Evolutionary conservation across 352 stramenopile species (phyloP), one percentile per base, ranked within the genome.

Genomic region (Globisporangium polare): DNA sequence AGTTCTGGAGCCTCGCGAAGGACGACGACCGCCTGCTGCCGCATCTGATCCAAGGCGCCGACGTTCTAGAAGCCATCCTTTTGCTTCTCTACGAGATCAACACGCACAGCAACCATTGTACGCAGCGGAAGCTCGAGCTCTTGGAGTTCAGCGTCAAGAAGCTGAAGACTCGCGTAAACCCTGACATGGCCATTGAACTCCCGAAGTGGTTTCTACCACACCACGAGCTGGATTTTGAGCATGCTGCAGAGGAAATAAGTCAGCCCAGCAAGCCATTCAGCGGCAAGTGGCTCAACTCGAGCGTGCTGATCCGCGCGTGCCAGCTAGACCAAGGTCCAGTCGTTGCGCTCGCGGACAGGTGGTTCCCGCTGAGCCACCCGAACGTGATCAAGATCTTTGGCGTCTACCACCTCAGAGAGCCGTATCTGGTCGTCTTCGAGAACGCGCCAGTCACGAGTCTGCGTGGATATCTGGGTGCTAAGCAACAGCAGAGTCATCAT

Each of bases 331-430:
- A 54, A 47, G 50, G 22, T 0, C 3, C 53, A 4, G 65, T 70
- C 53, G 55, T 65, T 47, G 49, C 63, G 1, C 49, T 69, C 43
- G 63, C 60, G 7, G 49, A 66, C 17, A 60, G 68, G 2, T 78
- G 71, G 68, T 73, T 62, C 53, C 51, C 39, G 1, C 57, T 73
- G 9, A 73, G 67, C 17, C 67, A 78, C 29, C 62, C 71, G 5
- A 60, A 78, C 35, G 60, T 78, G 2, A 46, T 75, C n/a, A 68
- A 71, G 24, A 47, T 78, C 27, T 78, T 62, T 20, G 71, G 68
- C 2, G 68, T 56, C 1, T 78, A 66, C 17, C 71, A 75, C 26
- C 8, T 78, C 7, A 53, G 64, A 15, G 24, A 60, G 9, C 59
- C 57, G 52, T 63, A 53, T 3, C 67, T 68, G 13, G 70, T 75